Percentiles rank a stretch among this genome's conserved stretches.
Evolutionary conservation across 352 stramenopile species (phyloP).

Genomic region (Salisapilia sapeloensis): DNA sequence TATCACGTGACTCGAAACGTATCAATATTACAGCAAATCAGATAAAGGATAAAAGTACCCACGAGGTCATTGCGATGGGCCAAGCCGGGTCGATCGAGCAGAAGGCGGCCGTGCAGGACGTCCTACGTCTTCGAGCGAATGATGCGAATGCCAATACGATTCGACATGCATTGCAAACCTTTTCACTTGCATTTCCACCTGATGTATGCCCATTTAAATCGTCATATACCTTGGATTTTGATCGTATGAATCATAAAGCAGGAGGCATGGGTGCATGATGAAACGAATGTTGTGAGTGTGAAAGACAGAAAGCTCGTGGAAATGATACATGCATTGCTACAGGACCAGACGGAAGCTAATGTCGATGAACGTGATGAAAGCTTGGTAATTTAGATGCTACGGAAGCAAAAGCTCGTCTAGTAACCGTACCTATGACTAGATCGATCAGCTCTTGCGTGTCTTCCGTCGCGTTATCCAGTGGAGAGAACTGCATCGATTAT

Average conservation of each 20-base stretch:
- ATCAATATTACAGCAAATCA: too few species aligned
- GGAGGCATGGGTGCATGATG: too few species aligned
- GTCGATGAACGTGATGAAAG: slow-evolving; percentile 31
- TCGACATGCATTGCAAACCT: slow-evolving; percentile 43
- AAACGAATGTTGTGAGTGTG: slow-evolving; percentile 14
- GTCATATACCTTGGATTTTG: background rate
- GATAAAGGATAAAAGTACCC: too few species aligned
- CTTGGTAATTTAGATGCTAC: slow-evolving; percentile 10
- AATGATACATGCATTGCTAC: slow-evolving; percentile 44
- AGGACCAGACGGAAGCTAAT: slow-evolving; percentile 38
- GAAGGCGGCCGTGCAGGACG: slow-evolving; percentile 57
- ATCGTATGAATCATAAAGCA: too few species aligned
- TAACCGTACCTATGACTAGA: slow-evolving; percentile 10
- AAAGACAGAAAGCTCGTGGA: slow-evolving; percentile 69
- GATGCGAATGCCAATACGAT: slow-evolving; percentile 19
- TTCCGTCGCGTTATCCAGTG: slow-evolving; percentile 65
- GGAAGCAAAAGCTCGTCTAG: background rate
- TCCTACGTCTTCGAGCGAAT: slow-evolving; percentile 42
- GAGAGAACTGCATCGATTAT: slow-evolving; percentile 65
- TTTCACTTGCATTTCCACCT: slow-evolving; percentile 58
- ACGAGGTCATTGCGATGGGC: slow-evolving; percentile 22
- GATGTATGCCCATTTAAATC: slow-evolving; percentile 12
- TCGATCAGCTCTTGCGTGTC: slow-evolving; percentile 36
- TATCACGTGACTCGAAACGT: too few species aligned
- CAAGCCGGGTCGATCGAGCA: slow-evolving; percentile 66